phyloP scores from a whole-genome alignment of 306 rosid genomes.

The Cyclanthera cordifolia region DNA sequence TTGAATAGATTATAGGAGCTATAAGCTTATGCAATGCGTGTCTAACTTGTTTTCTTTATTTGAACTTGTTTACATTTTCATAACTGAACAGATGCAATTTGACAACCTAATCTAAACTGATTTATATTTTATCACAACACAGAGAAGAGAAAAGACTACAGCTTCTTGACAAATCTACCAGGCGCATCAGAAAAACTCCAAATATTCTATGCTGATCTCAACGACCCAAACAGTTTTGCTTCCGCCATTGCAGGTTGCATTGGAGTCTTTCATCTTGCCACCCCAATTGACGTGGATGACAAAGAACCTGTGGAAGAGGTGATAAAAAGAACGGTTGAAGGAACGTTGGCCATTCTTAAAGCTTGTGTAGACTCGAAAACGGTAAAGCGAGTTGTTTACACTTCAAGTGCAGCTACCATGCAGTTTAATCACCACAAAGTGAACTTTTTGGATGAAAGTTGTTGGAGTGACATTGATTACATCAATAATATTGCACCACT shows the following conservation, averaged over 20 bases:
- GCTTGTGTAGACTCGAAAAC: conserved; percentile 31
- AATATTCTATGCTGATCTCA: conserved; percentile 35
- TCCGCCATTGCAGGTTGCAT: conserved; percentile 6
- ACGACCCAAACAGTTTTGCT: neutral
- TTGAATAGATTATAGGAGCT: neutral
- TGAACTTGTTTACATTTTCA: neutral
- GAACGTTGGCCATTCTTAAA: conserved; percentile 40
- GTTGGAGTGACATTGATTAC: conserved; percentile 36
- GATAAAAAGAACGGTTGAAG: conserved; percentile 34
- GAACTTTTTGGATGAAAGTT: conserved; percentile 28
- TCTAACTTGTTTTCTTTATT: neutral
- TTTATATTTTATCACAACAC: neutral
- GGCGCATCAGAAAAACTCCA: conserved; percentile 42
- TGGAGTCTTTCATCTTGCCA: conserved; percentile 12
- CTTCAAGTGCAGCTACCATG: conserved; percentile 40
- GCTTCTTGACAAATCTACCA: conserved; percentile 31
- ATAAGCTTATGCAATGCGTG: neutral
- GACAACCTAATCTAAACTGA: neutral
- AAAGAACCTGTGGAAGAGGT: conserved; percentile 34
- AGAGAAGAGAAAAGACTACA: neutral
- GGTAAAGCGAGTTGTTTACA: conserved; percentile 46
- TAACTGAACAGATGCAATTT: neutral
- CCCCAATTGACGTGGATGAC: neutral
- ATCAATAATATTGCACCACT: conserved; percentile 5
- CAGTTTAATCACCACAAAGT: neutral